Percentiles rank a stretch among this genome's conserved stretches.
Evolutionary conservation across 176 grass and related monocot species (phyloP).

Genomic region (Lolium rigidum): DNA sequence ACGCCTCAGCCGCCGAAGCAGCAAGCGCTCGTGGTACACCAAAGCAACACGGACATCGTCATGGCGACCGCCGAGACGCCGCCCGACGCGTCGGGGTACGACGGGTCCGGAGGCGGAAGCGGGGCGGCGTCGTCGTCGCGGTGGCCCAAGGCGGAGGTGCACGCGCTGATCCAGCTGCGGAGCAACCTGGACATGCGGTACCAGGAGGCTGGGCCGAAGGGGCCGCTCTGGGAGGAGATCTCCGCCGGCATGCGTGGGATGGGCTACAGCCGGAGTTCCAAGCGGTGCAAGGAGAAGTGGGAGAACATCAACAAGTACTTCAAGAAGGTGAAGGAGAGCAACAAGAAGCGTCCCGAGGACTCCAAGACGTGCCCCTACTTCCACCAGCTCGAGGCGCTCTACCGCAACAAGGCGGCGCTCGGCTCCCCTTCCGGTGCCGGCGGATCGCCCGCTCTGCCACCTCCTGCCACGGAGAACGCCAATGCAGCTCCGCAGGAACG

Average conservation of each 20-base stretch:
- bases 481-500: conserved; percentile 35
- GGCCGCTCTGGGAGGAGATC: conserved; percentile 97
- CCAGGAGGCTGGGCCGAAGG: conserved; percentile 93
- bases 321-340: conserved; percentile 99
- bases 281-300: conserved; percentile 99
- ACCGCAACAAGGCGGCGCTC: conserved; percentile 70
- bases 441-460: not conserved
- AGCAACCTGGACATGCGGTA: conserved; percentile 79
- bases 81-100: conserved; percentile 49
- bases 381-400: conserved; percentile 96
- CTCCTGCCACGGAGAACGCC: not conserved
- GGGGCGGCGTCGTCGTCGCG: conserved; percentile 59
- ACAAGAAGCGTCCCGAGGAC: conserved; percentile 94
- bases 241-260: conserved; percentile 75
- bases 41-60: conserved; percentile 58
- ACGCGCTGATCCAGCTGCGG: conserved; percentile 85
- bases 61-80: conserved; percentile 33
- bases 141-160: conserved; percentile 98
- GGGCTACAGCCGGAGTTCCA: conserved; percentile 83
- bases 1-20: conserved; percentile 30
- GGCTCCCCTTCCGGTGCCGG: not conserved
- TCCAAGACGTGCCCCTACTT: conserved; percentile 99
- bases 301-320: conserved; percentile 99
- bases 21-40: conserved; percentile 37
- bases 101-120: conserved; percentile 46